A percentile compares a stretch with the other conserved stretches of the same genome.
Evolutionary conservation across 1,139 yeast species (phyloP).

Genomic region (Yamadazyma atlantica): DNA sequence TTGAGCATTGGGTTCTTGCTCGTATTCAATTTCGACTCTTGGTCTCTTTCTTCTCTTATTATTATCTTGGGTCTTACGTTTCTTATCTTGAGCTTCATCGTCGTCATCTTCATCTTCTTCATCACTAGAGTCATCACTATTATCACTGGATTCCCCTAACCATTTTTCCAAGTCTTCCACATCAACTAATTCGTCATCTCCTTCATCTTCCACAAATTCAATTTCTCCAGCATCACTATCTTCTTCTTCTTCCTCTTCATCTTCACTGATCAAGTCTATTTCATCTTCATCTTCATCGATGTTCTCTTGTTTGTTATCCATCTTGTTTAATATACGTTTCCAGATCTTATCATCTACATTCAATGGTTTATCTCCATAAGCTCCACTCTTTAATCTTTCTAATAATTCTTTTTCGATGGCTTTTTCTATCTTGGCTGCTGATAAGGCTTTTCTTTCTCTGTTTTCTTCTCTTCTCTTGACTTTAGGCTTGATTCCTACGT

Average conservation of each 20-base stretch:
- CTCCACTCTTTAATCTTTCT: constrained; percentile 94
- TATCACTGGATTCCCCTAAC: constrained; percentile 69
- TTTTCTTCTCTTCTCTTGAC: constrained; percentile 92
- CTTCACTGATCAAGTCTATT: constrained; percentile 57
- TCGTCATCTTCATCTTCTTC: constrained; percentile 39
- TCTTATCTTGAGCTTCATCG: constrained; percentile 36
- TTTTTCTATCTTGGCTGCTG: constrained; percentile 95
- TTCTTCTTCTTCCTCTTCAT: constrained; percentile 67
- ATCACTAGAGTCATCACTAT: constrained; percentile 21
- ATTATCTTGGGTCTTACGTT: constrained; percentile 36
- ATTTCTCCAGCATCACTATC: constrained; percentile 76
- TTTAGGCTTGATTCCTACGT: constrained; percentile 89
- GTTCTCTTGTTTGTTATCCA: constrained; percentile 56
- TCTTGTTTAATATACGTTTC: constrained; percentile 86
- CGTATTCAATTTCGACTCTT: constrained; percentile 81
- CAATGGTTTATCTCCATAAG: constrained; percentile 95
- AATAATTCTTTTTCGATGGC: constrained; percentile 93
- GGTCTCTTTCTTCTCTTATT: constrained; percentile 61
- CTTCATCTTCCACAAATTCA: constrained; percentile 84
- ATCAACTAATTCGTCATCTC: constrained; percentile 86
- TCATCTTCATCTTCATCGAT: constrained; percentile 66
- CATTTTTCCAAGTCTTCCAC: constrained; percentile 89
- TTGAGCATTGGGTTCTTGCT: constrained; percentile 49
- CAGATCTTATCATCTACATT: constrained; percentile 95
- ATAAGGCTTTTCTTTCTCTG: constrained; percentile 92